Base-by-base conservation (phyloP, 495 filamentous ascomycete species). In the Aspergillus kassunensis region DNA sequence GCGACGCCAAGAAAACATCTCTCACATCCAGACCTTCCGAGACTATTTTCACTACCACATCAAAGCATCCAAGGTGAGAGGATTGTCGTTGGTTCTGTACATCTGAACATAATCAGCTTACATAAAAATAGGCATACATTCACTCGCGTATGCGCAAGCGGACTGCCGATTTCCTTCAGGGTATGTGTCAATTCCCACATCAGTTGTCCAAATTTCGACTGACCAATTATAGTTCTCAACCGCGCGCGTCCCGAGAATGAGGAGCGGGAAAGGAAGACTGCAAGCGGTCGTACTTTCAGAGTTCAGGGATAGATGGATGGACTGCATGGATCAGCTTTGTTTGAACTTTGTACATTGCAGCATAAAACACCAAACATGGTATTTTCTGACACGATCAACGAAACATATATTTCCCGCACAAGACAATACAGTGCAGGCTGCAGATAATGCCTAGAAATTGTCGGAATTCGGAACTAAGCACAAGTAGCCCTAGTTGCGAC, bases 31-130 rank as follows among this genome's bases (percentile, higher is more conserved):
- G 72, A 99, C 92, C 15, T 99, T 99, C 88, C 88, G 93, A 52
- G 95, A 97, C 62, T 97, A 99, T 69, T 99, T 99, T 79, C 93
- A 99, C 68, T 99, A 99, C 68, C 93, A 99, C 71, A 99, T 99
- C 76, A 99, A 99, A 73, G 93, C 93, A 23, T 95, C 92, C 40
- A 97, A 96, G 77, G 85, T 87, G 73, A 18, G 19, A 30, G 12
- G 20, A 46, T 30, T 41, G 4, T 18, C 15, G 21, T 24, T 1
- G 29, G 27, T 15, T 18, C 2, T 31, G 19, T 8, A 16, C 23
- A 8, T 45, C n/a, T 39, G 7, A 35, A 18, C n/a, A 25, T 18
- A 47, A 25, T 33, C 60, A 53, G 48, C 43, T 62, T 8, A 68
- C 53, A 40, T 20, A 29, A 30, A 27, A 44, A 16, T 33, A 90